Evolutionary conservation across 1,284 basidiomycete genomes (phyloP), one percentile per base, ranked within the genome.

Genomic region (Salmacisia buchloeana): DNA sequence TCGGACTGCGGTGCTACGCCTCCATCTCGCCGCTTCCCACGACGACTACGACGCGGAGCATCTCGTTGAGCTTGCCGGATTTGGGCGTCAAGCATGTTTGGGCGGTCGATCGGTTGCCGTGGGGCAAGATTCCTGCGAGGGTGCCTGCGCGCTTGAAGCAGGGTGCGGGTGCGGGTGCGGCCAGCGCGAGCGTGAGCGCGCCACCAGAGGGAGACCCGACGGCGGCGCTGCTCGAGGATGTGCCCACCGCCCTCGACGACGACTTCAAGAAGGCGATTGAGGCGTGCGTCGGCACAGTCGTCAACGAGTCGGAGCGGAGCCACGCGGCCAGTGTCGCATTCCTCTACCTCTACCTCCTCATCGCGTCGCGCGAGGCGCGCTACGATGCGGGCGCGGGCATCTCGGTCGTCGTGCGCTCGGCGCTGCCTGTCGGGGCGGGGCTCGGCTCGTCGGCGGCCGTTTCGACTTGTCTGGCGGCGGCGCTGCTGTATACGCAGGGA

Each of bases 391-490:
- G n/a, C n/a, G 43, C 67, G 41, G 72, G 58, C 21, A 38, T 15
- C 31, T 36, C 89, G 63, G 89, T 94, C 77, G 86, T 88, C 34
- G 85, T 89, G 43, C 91, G 94, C 57, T 89, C 93, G 41, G 90
- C 92, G n/a, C 85, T 98, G 10, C 96, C 96, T n/a, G 89, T 98
- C 68, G 90, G 92, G n/a, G 96, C 96, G 7, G 96, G 96, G 43
- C 87, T 98, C 54, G 96, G 96, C 33, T 97, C 94, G 15, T 97
- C 92, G 25, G 96, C 96, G 1, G 93, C 96, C 6, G 96, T 90
- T 82, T 94, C 92, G 3, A 86, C 88, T 15, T 96, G 93, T 79
- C 83, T 91, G 43, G 88, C 92, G 3, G 88, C 90, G 0, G 83
- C 91, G 3, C 83, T 97, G 52, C 85, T 97, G 58, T 81, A 81